Conservation (phyloP, 2,329 filamentous ascomycete genomes). For the Aspergillus brasiliensis region DNA sequence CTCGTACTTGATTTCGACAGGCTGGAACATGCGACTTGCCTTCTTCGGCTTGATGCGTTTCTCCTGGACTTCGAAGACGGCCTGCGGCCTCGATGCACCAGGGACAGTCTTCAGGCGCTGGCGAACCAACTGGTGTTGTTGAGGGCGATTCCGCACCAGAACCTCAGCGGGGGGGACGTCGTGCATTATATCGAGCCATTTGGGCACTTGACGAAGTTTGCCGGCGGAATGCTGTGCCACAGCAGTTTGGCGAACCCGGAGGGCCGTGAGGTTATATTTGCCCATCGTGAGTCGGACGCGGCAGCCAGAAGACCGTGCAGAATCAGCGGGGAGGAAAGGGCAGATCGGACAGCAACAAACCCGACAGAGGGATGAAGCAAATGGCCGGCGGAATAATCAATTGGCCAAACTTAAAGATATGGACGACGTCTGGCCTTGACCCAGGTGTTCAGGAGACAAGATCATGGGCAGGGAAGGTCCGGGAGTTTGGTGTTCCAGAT, state of each 20-base stretch:
- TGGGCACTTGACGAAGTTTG: conserved; percentile 39
- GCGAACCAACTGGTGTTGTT: conserved; percentile 46
- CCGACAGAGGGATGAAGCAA: background rate
- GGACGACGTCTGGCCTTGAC: too few relatives aligned
- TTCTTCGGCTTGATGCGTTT: conserved; percentile 57
- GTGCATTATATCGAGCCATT: conserved; percentile 60
- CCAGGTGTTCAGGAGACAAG: too few relatives aligned
- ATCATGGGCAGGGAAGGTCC: too few relatives aligned
- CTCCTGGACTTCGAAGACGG: conserved; percentile 39
- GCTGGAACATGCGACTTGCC: conserved; percentile 77
- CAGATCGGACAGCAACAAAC: background rate
- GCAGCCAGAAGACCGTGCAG: conserved; percentile 6
- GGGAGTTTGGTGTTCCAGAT: background rate
- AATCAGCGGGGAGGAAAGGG: background rate
- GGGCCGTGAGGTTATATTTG: conserved; percentile 50
- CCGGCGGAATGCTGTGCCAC: conserved; percentile 40
- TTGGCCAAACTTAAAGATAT: background rate
- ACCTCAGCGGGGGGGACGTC: conserved; percentile 63
- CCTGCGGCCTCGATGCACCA: conserved; percentile 33
- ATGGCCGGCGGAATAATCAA: background rate
- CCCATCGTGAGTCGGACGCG: conserved; percentile 39
- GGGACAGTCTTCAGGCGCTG: conserved; percentile 40
- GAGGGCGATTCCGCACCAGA: conserved; percentile 59
- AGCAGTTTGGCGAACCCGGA: conserved; percentile 48
- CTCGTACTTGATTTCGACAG: conserved; percentile 73